A percentile compares a stretch with the other conserved stretches of the same genome.
Evolutionary conservation across 805 yeast species (phyloP).

Genomic region (Naumovozyma baii): DNA sequence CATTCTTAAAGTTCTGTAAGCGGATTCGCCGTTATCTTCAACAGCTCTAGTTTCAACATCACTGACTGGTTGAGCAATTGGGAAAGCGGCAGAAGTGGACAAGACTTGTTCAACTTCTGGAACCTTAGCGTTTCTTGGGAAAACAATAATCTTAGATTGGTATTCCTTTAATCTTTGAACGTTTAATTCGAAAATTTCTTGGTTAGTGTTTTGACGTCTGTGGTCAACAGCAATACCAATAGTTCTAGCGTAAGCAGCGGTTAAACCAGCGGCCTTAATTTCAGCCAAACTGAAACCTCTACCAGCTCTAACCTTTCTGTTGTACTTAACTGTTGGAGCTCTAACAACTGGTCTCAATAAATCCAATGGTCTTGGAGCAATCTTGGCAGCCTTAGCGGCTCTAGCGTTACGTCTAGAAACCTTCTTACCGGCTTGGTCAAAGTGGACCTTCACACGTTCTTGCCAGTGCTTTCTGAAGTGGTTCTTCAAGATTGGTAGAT

Average conservation of each 20-base stretch:
- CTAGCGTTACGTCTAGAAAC: slow-evolving; percentile 93
- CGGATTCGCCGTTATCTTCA: slow-evolving; percentile 60
- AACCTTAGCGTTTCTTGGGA: slow-evolving; percentile 84
- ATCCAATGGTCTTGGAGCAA: slow-evolving; percentile 98
- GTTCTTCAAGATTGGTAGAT: slow-evolving; percentile 97
- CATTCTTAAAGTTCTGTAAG: slow-evolving; percentile 89
- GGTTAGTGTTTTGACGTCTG: slow-evolving; percentile 98
- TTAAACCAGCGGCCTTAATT: slow-evolving; percentile 93
- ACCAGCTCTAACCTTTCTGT: slow-evolving; percentile 99
- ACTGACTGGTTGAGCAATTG: slow-evolving; percentile 68
- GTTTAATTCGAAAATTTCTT: slow-evolving; percentile 88
- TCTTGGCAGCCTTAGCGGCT: slow-evolving; percentile 83
- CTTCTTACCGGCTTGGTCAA: slow-evolving; percentile 99
- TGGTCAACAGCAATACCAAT: slow-evolving; percentile 98
- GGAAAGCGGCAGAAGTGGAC: slow-evolving; percentile 74
- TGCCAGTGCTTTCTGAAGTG: slow-evolving; percentile 99
- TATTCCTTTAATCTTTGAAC: slow-evolving; percentile 95
- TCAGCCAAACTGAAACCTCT: slow-evolving; percentile 98
- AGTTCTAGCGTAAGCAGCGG: slow-evolving; percentile 94
- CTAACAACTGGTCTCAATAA: slow-evolving; percentile 94
- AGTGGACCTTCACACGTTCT: slow-evolving; percentile 98
- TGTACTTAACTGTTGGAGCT: slow-evolving; percentile 97
- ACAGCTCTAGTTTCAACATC: slow-evolving; percentile 86
- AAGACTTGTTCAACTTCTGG: slow-evolving; percentile 72
- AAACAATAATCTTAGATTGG: slow-evolving; percentile 89